Percentiles rank a stretch among this genome's conserved stretches.
Evolutionary conservation across 257 asterid genomes (phyloP).

Genomic region (Ajuga chamaepitys): DNA sequence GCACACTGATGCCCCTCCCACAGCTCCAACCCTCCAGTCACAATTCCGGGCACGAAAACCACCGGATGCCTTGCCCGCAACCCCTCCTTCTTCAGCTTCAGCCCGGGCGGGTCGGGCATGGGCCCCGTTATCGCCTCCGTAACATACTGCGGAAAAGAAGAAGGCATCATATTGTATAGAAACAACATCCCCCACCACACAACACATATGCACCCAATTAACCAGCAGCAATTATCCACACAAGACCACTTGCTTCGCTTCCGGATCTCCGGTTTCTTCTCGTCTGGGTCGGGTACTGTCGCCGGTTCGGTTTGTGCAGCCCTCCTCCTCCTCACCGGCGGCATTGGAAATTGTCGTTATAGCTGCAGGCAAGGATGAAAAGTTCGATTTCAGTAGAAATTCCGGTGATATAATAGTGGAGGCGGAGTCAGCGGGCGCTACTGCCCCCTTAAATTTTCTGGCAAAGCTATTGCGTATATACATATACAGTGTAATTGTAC

Average conservation of each 20-base stretch:
- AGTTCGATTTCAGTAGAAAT: too few species aligned
- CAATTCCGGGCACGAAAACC: conserved; percentile 86
- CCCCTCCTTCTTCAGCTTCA: conserved; percentile 65
- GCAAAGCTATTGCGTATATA: too few species aligned
- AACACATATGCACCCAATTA: conserved; percentile 58
- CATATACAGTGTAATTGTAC: too few species aligned
- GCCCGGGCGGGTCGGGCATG: conserved; percentile 82
- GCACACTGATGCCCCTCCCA: conserved; percentile 91
- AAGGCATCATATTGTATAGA: conserved; percentile 67
- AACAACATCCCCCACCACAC: conserved; percentile 74
- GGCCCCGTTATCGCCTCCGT: conserved; percentile 79
- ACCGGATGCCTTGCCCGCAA: conserved; percentile 77
- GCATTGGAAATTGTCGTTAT: conserved; percentile 13
- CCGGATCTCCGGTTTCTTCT: conserved; percentile 22
- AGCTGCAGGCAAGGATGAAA: too few species aligned
- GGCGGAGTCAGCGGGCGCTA: too few species aligned
- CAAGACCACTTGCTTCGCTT: conserved; percentile 60
- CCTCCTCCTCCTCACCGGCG: conserved; percentile 48
- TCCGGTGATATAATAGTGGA: too few species aligned
- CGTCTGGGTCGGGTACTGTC: conserved; percentile 21
- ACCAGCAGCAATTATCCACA: conserved; percentile 70
- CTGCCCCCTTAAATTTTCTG: too few species aligned
- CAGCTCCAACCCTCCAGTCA: conserved; percentile 79
- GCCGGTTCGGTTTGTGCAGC: conserved; percentile 24
- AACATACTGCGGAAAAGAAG: conserved; percentile 74